A percentile compares a stretch with the other conserved stretches of the same genome.
phyloP scores from a whole-genome alignment of 345 rosid species.

The Pistacia atlantica region DNA sequence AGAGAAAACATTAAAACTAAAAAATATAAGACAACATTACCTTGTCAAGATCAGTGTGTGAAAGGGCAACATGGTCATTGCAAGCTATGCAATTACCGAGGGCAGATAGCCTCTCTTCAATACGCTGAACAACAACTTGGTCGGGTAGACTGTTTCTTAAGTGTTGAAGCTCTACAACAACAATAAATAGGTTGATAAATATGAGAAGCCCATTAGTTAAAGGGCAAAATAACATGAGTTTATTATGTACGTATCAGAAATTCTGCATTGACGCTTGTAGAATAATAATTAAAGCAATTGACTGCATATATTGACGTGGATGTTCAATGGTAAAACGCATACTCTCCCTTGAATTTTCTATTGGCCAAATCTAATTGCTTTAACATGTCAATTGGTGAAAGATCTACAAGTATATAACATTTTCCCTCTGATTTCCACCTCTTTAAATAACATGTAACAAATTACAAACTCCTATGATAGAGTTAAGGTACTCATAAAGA shows the following conservation, averaged over 20 bases:
- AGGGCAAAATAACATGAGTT: neutral
- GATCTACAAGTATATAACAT: no score
- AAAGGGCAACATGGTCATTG: conserved; percentile 95
- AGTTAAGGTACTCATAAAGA: no score
- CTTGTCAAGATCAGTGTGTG: conserved; percentile 90
- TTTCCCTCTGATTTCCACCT: no score
- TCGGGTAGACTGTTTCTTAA: conserved; percentile 95
- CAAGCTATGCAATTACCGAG: conserved; percentile 95
- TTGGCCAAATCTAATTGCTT: no score
- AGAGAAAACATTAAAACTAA: neutral
- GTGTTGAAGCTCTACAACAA: conserved; percentile 78
- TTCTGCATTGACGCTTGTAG: neutral
- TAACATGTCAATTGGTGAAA: no score
- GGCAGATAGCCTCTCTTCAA: conserved; percentile 93
- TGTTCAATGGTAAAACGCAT: no score
- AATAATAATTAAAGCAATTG: neutral
- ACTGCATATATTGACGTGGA: no score
- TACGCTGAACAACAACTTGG: conserved; percentile 82
- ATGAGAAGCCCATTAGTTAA: neutral
- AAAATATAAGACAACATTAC: conserved; percentile 27
- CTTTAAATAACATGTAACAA: no score
- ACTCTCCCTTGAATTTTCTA: no score
- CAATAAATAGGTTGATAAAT: neutral
- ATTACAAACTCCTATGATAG: no score
- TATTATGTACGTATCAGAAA: neutral